phyloP scores from a whole-genome alignment of 2,329 filamentous ascomycete species.

The Apiospora koreana region DNA sequence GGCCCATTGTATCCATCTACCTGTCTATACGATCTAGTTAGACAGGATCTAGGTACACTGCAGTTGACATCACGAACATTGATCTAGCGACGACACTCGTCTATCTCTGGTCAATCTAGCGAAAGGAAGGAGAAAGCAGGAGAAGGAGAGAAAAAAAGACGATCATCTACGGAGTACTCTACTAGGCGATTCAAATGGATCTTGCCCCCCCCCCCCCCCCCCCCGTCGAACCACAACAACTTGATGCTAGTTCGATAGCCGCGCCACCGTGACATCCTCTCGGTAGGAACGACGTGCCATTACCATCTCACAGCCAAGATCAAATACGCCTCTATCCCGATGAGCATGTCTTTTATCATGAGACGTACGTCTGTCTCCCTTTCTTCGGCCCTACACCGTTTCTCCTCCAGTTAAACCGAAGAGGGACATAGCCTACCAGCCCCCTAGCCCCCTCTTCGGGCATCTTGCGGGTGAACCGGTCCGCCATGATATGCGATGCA shows the following conservation, averaged over 20 bases:
- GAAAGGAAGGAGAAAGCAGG: not conserved
- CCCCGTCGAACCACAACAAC: slow-evolving; percentile 1
- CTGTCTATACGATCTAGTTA: not conserved
- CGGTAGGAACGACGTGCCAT: not conserved
- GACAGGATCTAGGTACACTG: not conserved
- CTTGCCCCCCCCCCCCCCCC: not conserved
- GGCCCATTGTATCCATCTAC: not conserved
- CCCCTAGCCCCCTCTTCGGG: not conserved
- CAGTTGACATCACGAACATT: not conserved
- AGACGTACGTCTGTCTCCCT: not conserved
- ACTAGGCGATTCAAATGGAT: not conserved
- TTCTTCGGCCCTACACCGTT: not conserved
- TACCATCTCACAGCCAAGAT: not conserved
- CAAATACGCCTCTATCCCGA: not conserved
- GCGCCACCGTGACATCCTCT: not conserved
- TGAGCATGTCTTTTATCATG: not conserved
- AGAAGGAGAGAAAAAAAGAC: not conserved
- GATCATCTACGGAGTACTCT: not conserved
- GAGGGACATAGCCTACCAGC: not conserved
- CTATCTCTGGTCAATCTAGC: too few relatives aligned
- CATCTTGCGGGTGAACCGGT: not conserved
- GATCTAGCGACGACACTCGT: not conserved
- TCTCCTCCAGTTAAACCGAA: not conserved
- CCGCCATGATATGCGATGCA: not conserved
- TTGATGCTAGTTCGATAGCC: slow-evolving; percentile 3